Base-by-base conservation (phyloP, 495 filamentous ascomycete species). In the Bathelium albidoporum region DNA sequence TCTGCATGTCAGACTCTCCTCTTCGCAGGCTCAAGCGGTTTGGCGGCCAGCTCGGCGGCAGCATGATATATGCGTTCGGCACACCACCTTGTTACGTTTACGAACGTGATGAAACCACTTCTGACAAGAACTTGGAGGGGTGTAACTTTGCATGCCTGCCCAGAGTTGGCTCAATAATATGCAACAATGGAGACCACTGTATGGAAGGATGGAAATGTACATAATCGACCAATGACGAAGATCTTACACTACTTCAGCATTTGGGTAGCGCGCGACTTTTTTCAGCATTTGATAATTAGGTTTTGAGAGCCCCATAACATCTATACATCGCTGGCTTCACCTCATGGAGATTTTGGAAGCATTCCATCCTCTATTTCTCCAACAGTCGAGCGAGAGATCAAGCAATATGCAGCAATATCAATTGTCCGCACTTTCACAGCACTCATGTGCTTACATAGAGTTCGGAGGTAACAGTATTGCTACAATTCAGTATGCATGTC, bases 21-120 rank as follows among this genome's bases (percentile, higher is more conserved):
- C 83, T 83, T 73, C 75, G 76, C 78, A 85, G 90, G 91, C 90
- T 89, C 73, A 84, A 95, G 95, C 83, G 94, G 91, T 89, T 84
- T 83, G 81, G 74, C 73, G 80, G 85, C 73, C 78, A 76, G 78
- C 75, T 73, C 80, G 80, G 66, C 74, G 86, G 83, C 81, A 89
- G 84, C 78, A 80, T 98, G 94, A 98, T 83, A 90, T 87, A 82
- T 84, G 95, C 90, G 95, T 96, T 91, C 91, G 92, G 90, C 94
- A 97, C 94, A 96, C 82, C 79, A 87, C 85, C 92, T 96, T 96
- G 89, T 96, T 95, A 89, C 78, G 80, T 79, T 71, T 79, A 89
- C 91, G 91, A 88, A 96, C 93, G 95, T 91, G 83, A 89, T 86
- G 82, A 88, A 83, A 87, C 90, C 90, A 96, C 91, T 91, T 97